Conservation (phyloP, 441 rosid species). For the Kokia cookei region DNA sequence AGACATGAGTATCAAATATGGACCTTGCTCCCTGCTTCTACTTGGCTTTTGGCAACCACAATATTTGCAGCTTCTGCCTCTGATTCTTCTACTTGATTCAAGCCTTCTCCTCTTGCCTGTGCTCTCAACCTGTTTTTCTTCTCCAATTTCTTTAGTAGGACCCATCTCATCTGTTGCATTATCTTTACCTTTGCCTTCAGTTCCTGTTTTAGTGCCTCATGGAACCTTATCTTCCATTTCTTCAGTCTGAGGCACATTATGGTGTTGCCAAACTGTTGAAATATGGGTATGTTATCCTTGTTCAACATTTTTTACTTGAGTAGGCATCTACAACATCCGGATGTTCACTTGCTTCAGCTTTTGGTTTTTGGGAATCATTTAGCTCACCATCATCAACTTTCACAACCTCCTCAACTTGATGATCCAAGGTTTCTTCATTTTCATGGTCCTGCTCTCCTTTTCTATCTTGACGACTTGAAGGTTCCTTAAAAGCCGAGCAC, state of each 20-base stretch:
- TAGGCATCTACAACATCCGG: background rate
- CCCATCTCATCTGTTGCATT: slow-evolving; percentile 4
- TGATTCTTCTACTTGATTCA: slow-evolving; percentile 19
- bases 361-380: background rate
- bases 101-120: slow-evolving; percentile 10
- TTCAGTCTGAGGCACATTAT: background rate
- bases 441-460: background rate
- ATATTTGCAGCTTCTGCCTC: slow-evolving; percentile 9
- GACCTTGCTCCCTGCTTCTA: background rate
- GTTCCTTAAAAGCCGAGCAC: background rate
- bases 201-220: slow-evolving; percentile 13
- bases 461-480: background rate
- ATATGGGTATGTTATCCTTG: slow-evolving; percentile 10
- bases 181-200: slow-evolving; percentile 9
- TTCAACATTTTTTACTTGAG: background rate
- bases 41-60: slow-evolving; percentile 9
- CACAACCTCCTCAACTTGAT: slow-evolving; percentile 11
- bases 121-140: slow-evolving; percentile 11
- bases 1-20: too few relatives aligned
- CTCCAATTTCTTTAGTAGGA: slow-evolving; percentile 12
- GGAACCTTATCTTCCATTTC: slow-evolving; percentile 5
- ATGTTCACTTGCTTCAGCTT: slow-evolving; percentile 5
- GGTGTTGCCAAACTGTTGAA: slow-evolving; percentile 12
- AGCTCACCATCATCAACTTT: slow-evolving; percentile 2
- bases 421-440: slow-evolving; percentile 7